Base-by-base conservation (phyloP, 768 basidiomycete genomes). In the Leccinum uliginosum region DNA sequence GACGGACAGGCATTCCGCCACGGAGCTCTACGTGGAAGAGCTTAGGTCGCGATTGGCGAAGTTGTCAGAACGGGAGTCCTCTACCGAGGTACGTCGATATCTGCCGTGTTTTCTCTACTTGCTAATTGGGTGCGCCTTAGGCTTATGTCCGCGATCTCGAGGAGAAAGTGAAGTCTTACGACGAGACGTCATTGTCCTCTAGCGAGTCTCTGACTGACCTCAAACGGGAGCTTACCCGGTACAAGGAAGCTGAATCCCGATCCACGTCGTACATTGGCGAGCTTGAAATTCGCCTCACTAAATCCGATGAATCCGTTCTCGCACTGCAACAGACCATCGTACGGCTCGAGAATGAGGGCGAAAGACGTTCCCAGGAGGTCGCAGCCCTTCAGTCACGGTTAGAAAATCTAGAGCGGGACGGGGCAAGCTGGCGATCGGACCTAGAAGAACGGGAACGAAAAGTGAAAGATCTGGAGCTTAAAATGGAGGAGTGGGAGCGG, bases 101-200 rank as follows among this genome's bases (percentile, higher is more conserved):
- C 26, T 48, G 15, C 17, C 14, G 35, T 35, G 19, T 45, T 21
- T 4, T 55, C 34, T 40, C 26, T 30, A 29, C 29, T 26, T 53
- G 24, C 57, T 58, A 35, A 56, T 55, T 6, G n/a, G 19, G 40
- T 48, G 44, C 34, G 14, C 14, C 10, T 48, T 67, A 96, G 93
- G 89, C 89, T 2, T 98, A 98, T 70, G 86, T 98, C 45, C 89
- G 84, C 27, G 95, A 98, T 68, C 78, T 98, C 30, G 96, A 99
- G 72, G 86, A 90, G 68, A 93, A 91, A 74, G 84, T 99, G 68
- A 93, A 89, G 74, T 73, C 80, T 5, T 90, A 87, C 66, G 86
- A 93, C 62, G 95, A 98, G 65, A 83, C 83, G 2, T 86, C 85
- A 15, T 70, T 89, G 35, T 80, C 81, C 10, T 90, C 91, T 19